These are phyloP conservation scores for Colletotrichum tropicale DNA, from an alignment of 2,329 filamentous ascomycete species.

Conservation along the genomic window DNA sequence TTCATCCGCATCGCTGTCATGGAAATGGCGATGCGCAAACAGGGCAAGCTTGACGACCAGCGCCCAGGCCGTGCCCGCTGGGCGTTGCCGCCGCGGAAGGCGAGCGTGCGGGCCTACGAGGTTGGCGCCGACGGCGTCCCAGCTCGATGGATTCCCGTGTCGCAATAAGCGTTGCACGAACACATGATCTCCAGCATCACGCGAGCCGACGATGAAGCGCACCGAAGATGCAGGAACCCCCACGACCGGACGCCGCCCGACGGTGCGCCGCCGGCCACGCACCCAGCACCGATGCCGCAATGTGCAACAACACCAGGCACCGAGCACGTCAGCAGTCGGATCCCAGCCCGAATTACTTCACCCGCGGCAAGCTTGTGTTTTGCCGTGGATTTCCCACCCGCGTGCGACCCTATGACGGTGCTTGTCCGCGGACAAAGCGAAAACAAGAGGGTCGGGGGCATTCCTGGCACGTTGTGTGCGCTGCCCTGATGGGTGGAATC, in stretches of 20 bases:
- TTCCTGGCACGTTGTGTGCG: neutral
- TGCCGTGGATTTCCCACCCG: neutral
- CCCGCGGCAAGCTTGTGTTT: constrained; percentile 3
- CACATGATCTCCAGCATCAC: neutral
- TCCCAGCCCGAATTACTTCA: neutral
- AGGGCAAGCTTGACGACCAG: constrained; percentile 69
- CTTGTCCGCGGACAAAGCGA: constrained; percentile 16
- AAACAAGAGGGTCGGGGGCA: constrained; percentile 1
- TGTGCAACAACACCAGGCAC: neutral
- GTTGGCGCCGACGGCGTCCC: constrained; percentile 64
- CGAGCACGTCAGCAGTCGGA: constrained; percentile 6
- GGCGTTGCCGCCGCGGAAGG: constrained; percentile 69
- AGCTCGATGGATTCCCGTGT: constrained; percentile 57
- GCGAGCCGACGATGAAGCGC: neutral
- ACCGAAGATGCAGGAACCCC: neutral
- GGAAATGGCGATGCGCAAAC: constrained; percentile 74
- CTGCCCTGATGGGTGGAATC: constrained; percentile 16
- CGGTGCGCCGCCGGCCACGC: neutral
- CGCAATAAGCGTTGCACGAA: constrained; percentile 7
- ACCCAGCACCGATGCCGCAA: constrained; percentile 4
- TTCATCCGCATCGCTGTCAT: constrained; percentile 75
- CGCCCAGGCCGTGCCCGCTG: constrained; percentile 71
- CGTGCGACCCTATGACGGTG: neutral
- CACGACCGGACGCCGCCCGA: neutral
- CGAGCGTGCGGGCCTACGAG: constrained; percentile 57